Evolutionary conservation across 1,284 basidiomycete species (phyloP).

Genomic region (Chalciporus piperatoides): DNA sequence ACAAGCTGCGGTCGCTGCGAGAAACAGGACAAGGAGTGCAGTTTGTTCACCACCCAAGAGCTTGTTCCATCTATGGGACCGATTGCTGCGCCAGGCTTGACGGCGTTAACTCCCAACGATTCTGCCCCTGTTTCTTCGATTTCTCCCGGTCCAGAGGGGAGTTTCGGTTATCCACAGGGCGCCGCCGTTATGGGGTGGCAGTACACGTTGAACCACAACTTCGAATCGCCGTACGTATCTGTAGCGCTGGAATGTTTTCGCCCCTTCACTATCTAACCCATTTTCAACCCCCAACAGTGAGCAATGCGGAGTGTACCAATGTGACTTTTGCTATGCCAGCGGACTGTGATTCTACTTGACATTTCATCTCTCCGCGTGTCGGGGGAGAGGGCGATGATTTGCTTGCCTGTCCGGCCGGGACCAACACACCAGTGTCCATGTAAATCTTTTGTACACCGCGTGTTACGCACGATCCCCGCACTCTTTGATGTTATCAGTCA

Average conservation of each 20-base stretch:
- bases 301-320: conserved; percentile 9
- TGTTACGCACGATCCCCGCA: not conserved
- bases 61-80: not conserved
- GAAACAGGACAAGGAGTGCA: conserved; percentile 14
- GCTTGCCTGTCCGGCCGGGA: not conserved
- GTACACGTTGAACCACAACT: not conserved
- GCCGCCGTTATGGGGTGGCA: not conserved
- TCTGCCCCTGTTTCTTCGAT: conserved; percentile 6
- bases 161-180: not conserved
- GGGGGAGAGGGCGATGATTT: not conserved
- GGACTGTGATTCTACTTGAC: conserved; percentile 11
- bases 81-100: conserved; percentile 9
- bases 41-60: conserved; percentile 16
- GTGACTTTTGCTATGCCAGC: conserved; percentile 5
- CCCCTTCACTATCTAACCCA: conserved; percentile 5
- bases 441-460: not conserved
- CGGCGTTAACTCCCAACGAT: conserved; percentile 14
- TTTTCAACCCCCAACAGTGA: conserved; percentile 13
- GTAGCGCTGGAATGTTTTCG: not conserved
- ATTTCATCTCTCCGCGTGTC: conserved; percentile 2
- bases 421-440: not conserved
- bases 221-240: conserved; percentile 12
- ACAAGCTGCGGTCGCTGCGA: conserved; percentile 20
- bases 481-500: not conserved
- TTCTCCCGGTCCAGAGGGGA: conserved; percentile 1